Evolutionary conservation across 306 rosid genomes (phyloP).

Genomic region (Medicago truncatula): DNA sequence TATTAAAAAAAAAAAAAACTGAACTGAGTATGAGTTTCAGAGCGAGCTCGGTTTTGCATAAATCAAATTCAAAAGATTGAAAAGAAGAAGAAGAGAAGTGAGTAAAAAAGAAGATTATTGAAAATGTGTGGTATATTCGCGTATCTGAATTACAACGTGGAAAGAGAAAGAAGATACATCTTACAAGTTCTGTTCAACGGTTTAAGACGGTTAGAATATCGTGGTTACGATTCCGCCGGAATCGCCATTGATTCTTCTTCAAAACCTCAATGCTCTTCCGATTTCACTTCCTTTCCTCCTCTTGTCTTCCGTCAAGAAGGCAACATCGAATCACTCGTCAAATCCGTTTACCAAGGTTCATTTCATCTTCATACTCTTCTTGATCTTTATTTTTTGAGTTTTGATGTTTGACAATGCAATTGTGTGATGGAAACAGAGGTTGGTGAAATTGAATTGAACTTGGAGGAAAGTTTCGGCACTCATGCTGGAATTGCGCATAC

Average conservation of each 20-base stretch:
- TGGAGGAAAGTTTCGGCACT: slow-evolving; percentile 66
- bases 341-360: slow-evolving; percentile 82
- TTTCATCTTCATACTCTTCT: background rate
- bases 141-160: slow-evolving; percentile 84
- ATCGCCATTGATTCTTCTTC: slow-evolving; percentile 72
- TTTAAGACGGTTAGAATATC: slow-evolving; percentile 80
- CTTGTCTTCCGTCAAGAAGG: slow-evolving; percentile 93
- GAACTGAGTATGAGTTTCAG: background rate
- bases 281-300: slow-evolving; percentile 43
- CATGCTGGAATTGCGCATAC: slow-evolving; percentile 98
- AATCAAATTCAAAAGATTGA: background rate
- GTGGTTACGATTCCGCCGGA: slow-evolving; percentile 98
- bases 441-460: slow-evolving; percentile 61
- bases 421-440: slow-evolving; percentile 61
- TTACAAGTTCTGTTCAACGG: slow-evolving; percentile 94
- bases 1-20: background rate
- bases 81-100: slow-evolving; percentile 1
- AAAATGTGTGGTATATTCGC: slow-evolving; percentile 98
- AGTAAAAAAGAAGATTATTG: background rate
- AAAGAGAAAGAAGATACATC: slow-evolving; percentile 83
- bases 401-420: background rate
- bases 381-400: background rate
- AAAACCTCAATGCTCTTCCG: slow-evolving; percentile 34
- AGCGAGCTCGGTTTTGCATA: background rate
- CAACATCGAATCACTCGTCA: slow-evolving; percentile 91